A percentile compares a stretch with the other conserved stretches of the same genome.
Evolutionary conservation across 768 basidiomycete species (phyloP).

Genomic region (Kwoniella heveanensis): DNA sequence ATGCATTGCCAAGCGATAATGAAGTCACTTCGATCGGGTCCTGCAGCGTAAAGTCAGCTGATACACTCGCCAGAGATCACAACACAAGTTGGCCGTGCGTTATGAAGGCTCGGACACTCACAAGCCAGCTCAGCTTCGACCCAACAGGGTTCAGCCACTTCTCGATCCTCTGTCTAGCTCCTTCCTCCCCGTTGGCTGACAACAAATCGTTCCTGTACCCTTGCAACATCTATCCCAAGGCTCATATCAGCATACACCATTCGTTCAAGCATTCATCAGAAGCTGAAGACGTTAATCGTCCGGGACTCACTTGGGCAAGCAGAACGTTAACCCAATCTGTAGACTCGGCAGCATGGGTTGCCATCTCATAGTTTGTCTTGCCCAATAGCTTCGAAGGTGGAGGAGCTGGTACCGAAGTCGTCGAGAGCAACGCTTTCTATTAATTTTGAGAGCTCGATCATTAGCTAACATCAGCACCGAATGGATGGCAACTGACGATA

Average conservation of each 20-base stretch:
- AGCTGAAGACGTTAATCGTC: not conserved
- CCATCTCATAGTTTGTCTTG: constrained; percentile 57
- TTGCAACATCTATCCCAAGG: constrained; percentile 67
- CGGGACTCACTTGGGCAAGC: constrained; percentile 68
- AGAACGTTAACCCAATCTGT: constrained; percentile 90
- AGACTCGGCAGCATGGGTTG: constrained; percentile 65
- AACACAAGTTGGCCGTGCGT: not conserved
- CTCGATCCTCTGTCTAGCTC: constrained; percentile 77
- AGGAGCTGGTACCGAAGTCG: constrained; percentile 49
- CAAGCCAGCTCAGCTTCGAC: constrained; percentile 61
- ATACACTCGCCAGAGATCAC: too few species aligned
- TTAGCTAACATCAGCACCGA: too few species aligned
- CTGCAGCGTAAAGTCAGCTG: constrained; percentile 58
- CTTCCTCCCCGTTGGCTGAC: constrained; percentile 78
- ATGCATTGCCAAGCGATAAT: constrained; percentile 76
- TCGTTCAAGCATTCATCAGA: not conserved
- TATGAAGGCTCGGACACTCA: constrained; percentile 35
- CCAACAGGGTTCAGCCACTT: constrained; percentile 76
- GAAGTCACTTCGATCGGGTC: constrained; percentile 84
- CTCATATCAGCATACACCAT: constrained; percentile 3
- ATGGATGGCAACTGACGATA: too few species aligned
- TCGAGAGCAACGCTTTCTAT: constrained; percentile 36
- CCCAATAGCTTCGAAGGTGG: constrained; percentile 49
- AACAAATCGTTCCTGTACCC: constrained; percentile 69
- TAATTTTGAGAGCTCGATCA: too few species aligned